phyloP scores from a whole-genome alignment of 1,284 basidiomycete genomes.

The Ganoderma leucocontextum region DNA sequence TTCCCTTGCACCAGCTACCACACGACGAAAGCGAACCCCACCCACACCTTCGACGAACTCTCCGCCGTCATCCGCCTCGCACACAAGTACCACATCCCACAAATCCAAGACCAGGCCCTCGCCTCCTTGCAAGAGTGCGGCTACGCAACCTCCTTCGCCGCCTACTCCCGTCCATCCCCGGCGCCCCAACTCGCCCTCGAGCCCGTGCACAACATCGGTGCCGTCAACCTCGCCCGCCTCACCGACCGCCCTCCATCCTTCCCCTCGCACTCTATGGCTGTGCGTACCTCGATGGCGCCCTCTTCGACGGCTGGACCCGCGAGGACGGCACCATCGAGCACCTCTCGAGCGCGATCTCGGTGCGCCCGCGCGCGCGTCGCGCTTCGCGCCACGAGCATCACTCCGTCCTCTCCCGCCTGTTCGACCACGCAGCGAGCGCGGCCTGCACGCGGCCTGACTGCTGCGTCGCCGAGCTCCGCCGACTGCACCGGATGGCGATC shows the following conservation, averaged over 20 bases:
- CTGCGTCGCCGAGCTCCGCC: too few species aligned
- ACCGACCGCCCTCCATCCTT: constrained; percentile 7
- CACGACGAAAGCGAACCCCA: neutral
- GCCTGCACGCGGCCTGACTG: too few species aligned
- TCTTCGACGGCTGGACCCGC: constrained; percentile 18
- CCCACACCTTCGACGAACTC: neutral
- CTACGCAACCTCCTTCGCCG: neutral
- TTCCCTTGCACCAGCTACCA: neutral
- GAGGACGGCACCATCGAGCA: constrained; percentile 16
- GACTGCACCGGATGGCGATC: too few species aligned
- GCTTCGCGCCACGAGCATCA: neutral
- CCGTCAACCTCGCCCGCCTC: constrained; percentile 19
- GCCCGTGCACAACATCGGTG: neutral
- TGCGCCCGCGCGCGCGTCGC: constrained; percentile 7
- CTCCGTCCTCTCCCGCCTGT: neutral
- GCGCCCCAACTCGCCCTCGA: neutral
- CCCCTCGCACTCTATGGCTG: constrained; percentile 21
- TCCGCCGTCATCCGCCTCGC: neutral
- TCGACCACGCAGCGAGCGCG: too few species aligned
- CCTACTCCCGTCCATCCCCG: neutral
- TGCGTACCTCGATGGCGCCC: neutral
- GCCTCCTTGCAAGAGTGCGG: neutral
- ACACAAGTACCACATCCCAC: neutral
- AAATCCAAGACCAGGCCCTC: neutral
- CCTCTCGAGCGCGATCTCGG: constrained; percentile 9